Base-by-base conservation (phyloP, 495 filamentous ascomycete genomes). In the Hyaloscypha bicolor region DNA sequence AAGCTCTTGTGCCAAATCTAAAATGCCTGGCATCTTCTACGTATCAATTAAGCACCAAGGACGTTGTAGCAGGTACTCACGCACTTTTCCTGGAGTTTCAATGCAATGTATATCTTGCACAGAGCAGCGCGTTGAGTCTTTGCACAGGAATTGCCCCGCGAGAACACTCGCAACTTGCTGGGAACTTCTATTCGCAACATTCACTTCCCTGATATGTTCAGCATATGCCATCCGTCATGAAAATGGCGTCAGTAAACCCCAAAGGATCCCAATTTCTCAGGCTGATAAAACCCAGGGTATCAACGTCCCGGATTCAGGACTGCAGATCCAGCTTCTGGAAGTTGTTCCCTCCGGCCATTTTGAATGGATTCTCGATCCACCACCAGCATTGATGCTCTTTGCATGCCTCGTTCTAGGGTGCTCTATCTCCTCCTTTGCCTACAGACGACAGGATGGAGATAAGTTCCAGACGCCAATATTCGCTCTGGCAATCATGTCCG, bases 321-420 rank as follows among this genome's bases (percentile, higher is more conserved):
- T 37, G 32, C 32, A 60, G n/a, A 29, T 56, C 32, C 64, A 51
- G 25, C 29, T 63, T 14, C 55, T 11, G 21, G 62, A 64, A 21
- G 53, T 67, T 32, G 71, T 64, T 25, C 25, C 25, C 61, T 57
- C 60, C 1, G 65, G 68, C 21, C 45, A 66, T 60, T 66, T 68
- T 60, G 35, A n/a, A 55, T 75, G 76, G 33, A 52, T 78, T 33
- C 60, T 74, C 55, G 68, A 72, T 42, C 75, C 79, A 16, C 69
- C 77, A 16, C 75, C 80, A 16, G 73, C 64, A 31, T 65, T 80
- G 53, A 79, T 82, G 73, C 77, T 83, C 31, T 69, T 68, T 31
- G 79, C 79, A n/a, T 83, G 79, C 62, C 60, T 83, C 25, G 68
- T 79, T 16, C 72, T 82, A 21, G 82, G 81, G 25, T 83, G 79